Conservation (phyloP, 129 eudicot genomes). For the Erigeron canadensis region DNA sequence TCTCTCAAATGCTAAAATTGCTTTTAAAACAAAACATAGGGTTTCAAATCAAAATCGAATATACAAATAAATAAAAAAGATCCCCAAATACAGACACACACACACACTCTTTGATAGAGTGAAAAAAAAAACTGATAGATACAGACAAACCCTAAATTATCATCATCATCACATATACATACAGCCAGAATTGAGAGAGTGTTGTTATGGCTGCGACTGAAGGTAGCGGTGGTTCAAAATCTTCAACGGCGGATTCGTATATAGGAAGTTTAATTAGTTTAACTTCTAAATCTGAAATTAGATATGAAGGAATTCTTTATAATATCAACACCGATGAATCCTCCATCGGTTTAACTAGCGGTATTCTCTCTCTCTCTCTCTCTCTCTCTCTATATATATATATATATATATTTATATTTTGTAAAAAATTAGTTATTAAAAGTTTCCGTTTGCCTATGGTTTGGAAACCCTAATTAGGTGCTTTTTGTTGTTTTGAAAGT, state of each 20-base stretch:
- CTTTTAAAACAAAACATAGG: no score
- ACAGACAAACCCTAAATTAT: neutral
- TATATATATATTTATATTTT: no score
- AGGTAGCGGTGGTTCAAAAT: constrained; percentile 39
- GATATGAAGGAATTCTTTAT: constrained; percentile 76
- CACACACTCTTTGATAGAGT: neutral
- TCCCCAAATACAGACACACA: neutral
- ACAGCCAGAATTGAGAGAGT: no score
- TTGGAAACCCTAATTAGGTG: no score
- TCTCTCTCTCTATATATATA: no score
- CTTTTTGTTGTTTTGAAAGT: no score
- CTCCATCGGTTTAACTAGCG: constrained; percentile 74
- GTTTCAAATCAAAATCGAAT: no score
- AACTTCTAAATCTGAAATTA: constrained; percentile 83
- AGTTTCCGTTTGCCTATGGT: no score
- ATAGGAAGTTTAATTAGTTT: constrained; percentile 82
- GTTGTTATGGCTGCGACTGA: no score
- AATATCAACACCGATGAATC: constrained; percentile 89
- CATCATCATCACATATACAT: neutral
- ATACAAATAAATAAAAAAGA: no score
- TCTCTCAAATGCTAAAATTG: no score
- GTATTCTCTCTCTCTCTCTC: constrained; percentile 26
- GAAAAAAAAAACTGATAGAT: neutral
- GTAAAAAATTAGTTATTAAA: no score
- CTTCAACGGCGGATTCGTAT: constrained; percentile 75